Percentiles rank a stretch among this genome's conserved stretches.
Evolutionary conservation across 257 asterid genomes (phyloP).

Genomic region (Ballota nigra): DNA sequence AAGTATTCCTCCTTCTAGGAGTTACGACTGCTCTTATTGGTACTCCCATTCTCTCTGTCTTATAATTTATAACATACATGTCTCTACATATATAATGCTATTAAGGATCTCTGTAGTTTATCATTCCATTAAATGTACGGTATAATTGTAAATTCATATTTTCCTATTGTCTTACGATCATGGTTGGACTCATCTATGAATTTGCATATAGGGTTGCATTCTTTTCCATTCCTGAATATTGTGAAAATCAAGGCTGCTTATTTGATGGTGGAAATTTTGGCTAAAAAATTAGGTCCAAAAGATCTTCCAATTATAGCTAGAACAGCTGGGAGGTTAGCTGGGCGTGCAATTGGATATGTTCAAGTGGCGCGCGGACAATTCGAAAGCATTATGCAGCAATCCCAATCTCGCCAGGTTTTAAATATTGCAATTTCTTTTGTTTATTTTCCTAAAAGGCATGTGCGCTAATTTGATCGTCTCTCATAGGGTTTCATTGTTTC

Average conservation of each 20-base stretch:
- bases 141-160: not conserved
- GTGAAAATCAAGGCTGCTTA: too few species aligned
- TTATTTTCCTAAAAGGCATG: not conserved
- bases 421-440: not conserved
- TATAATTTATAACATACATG: too few species aligned
- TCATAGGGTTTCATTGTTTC: too few species aligned
- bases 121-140: not conserved
- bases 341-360: constrained; percentile 81
- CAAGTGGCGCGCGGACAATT: constrained; percentile 89
- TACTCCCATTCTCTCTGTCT: too few species aligned
- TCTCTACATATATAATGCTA: too few species aligned
- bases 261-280: not conserved
- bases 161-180: not conserved
- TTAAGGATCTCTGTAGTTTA: too few species aligned
- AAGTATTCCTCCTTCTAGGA: constrained; percentile 73
- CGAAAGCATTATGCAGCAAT: constrained; percentile 75
- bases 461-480: too few species aligned
- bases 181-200: not conserved
- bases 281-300: constrained; percentile 63
- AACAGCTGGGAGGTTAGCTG: constrained; percentile 83
- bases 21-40: constrained; percentile 82
- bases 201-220: not conserved
- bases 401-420: constrained; percentile 81
- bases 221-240: not conserved
- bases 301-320: constrained; percentile 78